Evolutionary conservation across 495 filamentous ascomycete species (phyloP).

Genomic region (Neurospora sp.): DNA sequence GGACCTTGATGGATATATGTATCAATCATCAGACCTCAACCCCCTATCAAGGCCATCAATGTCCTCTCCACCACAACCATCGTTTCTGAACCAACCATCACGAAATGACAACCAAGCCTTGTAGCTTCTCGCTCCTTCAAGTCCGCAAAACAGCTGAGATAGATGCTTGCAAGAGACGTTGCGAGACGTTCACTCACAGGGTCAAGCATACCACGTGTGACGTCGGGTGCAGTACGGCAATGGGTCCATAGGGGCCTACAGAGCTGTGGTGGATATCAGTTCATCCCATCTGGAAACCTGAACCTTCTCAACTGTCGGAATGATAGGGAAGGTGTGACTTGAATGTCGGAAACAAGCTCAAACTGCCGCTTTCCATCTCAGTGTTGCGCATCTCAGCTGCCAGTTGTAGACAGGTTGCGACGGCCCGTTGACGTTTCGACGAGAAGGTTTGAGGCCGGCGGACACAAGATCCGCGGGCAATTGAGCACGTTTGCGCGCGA

Average conservation of each 20-base stretch:
- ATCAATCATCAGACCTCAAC: not conserved
- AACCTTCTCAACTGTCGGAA: not conserved
- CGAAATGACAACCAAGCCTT: not conserved
- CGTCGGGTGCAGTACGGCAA: not conserved
- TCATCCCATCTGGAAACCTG: not conserved
- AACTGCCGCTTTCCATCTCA: not conserved
- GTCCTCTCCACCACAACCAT: not conserved
- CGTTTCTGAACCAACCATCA: not conserved
- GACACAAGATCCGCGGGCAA: conserved; percentile 4
- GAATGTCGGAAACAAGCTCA: not conserved
- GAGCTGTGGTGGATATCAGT: not conserved
- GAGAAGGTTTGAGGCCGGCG: not conserved
- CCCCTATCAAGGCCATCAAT: not conserved
- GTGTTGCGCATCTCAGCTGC: not conserved
- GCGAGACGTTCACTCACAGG: not conserved
- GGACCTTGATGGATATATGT: not conserved
- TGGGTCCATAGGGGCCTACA: not conserved
- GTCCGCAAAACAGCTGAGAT: not conserved
- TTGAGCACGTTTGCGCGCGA: conserved; percentile 28
- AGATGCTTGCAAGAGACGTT: not conserved
- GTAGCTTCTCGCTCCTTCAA: not conserved
- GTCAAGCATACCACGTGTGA: not conserved
- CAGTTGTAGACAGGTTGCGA: not conserved
- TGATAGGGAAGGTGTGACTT: not conserved
- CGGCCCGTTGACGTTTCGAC: not conserved